Conservation (phyloP, 2,329 filamentous ascomycete species). For the Colletotrichum salicis region DNA sequence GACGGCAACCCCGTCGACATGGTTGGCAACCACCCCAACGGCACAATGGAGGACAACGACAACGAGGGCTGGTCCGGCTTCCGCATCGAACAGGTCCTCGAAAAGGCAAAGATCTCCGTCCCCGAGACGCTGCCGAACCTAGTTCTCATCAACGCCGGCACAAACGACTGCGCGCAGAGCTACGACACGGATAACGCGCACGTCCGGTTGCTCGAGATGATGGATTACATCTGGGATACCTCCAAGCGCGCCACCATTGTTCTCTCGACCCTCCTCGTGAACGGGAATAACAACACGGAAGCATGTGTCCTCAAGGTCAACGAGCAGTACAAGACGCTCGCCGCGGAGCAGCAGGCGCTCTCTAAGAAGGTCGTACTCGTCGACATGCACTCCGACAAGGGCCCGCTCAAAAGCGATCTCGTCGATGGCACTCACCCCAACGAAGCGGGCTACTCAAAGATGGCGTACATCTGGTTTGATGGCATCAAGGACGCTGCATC, state of each 20-base stretch:
- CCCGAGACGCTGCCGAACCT: slow-evolving; percentile 50
- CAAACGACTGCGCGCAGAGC: slow-evolving; percentile 53
- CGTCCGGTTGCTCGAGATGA: slow-evolving; percentile 47
- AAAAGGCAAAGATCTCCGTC: slow-evolving; percentile 46
- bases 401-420: slow-evolving; percentile 45
- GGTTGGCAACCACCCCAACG: slow-evolving; percentile 52
- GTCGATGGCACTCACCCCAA: slow-evolving; percentile 52
- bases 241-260: slow-evolving; percentile 49
- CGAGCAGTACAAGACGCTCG: slow-evolving; percentile 44
- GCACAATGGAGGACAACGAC: slow-evolving; percentile 53
- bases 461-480: slow-evolving; percentile 51
- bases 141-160: slow-evolving; percentile 54
- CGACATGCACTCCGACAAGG: slow-evolving; percentile 50
- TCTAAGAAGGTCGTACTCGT: slow-evolving; percentile 50
- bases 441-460: slow-evolving; percentile 52
- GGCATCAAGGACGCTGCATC: slow-evolving; percentile 42
- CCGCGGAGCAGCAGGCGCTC: slow-evolving; percentile 39
- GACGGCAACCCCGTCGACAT: slow-evolving; percentile 51
- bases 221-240: slow-evolving; percentile 46
- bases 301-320: slow-evolving; percentile 47
- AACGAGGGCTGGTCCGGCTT: slow-evolving; percentile 57
- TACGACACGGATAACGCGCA: slow-evolving; percentile 44
- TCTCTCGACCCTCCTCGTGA: slow-evolving; percentile 51
- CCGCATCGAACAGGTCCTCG: slow-evolving; percentile 52
- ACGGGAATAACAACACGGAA: slow-evolving; percentile 42